Base-by-base conservation (phyloP, 257 asterid species). In the Nicotiana otophora region DNA sequence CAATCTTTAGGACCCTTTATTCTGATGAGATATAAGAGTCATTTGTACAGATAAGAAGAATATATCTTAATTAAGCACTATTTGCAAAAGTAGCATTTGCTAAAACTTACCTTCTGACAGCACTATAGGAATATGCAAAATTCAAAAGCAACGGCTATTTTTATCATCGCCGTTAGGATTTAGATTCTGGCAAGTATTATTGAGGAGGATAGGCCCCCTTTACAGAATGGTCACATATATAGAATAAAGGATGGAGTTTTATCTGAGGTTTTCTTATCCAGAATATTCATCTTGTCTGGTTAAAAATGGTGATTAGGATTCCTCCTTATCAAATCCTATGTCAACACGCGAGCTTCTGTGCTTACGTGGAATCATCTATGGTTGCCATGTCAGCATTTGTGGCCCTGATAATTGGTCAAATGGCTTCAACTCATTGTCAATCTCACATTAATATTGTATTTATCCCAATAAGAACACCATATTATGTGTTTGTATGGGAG, bases 61-160 rank as follows among this genome's bases (percentile, higher is more conserved):
- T 51, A 74, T 51, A 74, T 26, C 26, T 48, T 48, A 51, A 74
- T 74, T 74, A 48, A 74, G 33, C 26, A 74, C 42, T 48, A 74
- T 46, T 74, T 7, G 14, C 23, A 66, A 66, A 58, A 78, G 48
- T 51, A 76, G 62, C 63, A 6, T 17, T 51, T 20, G 75, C 82
- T 79, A 39, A 69, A 79, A 39, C 54, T 64, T 79, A 14, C 46
- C 61, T 79, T 58, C 39, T 79, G 84, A 65, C 51, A 16, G 51
- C 74, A 74, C 63, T 14, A 34, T 20, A n/a, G 78, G 87, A 86
- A 88, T 88, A 86, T 88, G 66, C 87, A 12, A 82, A 62, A 84
- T 86, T 84, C 84, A 88, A 91, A 86, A 91, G 87, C 90, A 54
- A 85, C 85, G 91, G 85, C 93, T 85, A 84, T 85, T 86, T 88